Percentiles rank a stretch among this genome's conserved stretches.
Evolutionary conservation across 169 alveolate genomes (phyloP).

Genomic region (Eimeria brunetti): DNA sequence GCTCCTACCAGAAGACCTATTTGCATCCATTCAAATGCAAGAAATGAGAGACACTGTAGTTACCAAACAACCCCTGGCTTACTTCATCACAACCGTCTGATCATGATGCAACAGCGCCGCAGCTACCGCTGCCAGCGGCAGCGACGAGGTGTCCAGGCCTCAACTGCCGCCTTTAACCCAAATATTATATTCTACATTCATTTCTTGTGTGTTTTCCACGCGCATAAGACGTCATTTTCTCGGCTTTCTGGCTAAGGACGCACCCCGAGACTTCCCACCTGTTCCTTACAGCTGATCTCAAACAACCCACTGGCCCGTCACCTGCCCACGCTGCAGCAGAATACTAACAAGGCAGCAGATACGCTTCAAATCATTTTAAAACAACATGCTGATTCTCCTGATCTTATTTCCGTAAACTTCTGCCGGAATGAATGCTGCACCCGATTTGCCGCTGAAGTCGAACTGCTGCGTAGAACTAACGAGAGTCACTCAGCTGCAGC

Average conservation of each 20-base stretch:
- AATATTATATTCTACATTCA: not conserved
- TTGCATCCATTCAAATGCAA: not conserved
- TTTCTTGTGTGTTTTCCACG: not conserved
- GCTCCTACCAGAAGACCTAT: not conserved
- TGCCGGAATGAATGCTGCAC: not conserved
- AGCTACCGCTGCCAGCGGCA: slow-evolving; percentile 22
- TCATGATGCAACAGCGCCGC: slow-evolving; percentile 23
- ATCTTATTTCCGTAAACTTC: not conserved
- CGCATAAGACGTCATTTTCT: not conserved
- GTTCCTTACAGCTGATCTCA: not conserved
- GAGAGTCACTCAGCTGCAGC: not conserved
- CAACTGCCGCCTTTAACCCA: not conserved
- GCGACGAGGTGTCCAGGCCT: not conserved
- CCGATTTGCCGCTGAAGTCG: not conserved
- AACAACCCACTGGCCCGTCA: slow-evolving; percentile 9
- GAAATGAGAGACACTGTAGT: not conserved
- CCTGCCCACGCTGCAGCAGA: not conserved
- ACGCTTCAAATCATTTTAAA: not conserved
- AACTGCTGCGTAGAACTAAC: not conserved
- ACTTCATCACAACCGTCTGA: not conserved
- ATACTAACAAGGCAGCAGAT: not conserved
- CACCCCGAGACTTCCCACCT: not conserved
- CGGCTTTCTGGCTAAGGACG: not conserved
- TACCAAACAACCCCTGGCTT: not conserved
- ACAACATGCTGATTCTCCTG: not conserved